Base-by-base conservation (phyloP, 495 filamentous ascomycete genomes). In the Penicillium turbatum region DNA sequence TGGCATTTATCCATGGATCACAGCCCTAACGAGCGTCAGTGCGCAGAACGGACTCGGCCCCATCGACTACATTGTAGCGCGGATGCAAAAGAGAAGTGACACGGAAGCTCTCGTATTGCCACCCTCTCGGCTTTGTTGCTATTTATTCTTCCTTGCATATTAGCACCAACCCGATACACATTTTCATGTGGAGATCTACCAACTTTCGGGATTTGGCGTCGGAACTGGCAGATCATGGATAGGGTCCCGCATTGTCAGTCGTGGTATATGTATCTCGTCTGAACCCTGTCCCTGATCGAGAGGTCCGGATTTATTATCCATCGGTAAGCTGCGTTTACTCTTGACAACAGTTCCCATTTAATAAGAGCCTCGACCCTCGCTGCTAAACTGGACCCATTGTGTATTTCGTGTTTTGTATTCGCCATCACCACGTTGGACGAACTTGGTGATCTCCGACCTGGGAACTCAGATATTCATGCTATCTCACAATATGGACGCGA, bases 91-190 rank as follows among this genome's bases (percentile, higher is more conserved):
- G 59, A 36, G 29, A 56, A 45, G 24, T 56, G 42, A 53, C 43
- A 56, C 46, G 42, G 50, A 41, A 56, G 48, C 30, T 47, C 24
- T 26, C 45, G 34, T 57, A 62, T 67, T 65, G 64, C 64, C 64
- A 67, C 64, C 54, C 36, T 30, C 19, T 53, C 40, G 32, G 51
- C 34, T 52, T 60, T 46, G 51, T 48, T 35, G 56, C 53, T 59
- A 54, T 54, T 56, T 29, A 36, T 54, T 61, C 60, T 58, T 60
- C 64, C 64, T 67, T 67, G 64, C 64, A 62, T 37, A 37, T 62
- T 30, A 54, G 48, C 36, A 40, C 46, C 17, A 44, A 9, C 34
- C 34, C 34, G 41, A 48, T 40, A 48, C 31, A 39, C 29, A 53
- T 43, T 21, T 26, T 57, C 51, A 34, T 48, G 51, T 49, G 55